Base-by-base conservation (phyloP, 352 stramenopile species). In the Pythium sukuiense region DNA sequence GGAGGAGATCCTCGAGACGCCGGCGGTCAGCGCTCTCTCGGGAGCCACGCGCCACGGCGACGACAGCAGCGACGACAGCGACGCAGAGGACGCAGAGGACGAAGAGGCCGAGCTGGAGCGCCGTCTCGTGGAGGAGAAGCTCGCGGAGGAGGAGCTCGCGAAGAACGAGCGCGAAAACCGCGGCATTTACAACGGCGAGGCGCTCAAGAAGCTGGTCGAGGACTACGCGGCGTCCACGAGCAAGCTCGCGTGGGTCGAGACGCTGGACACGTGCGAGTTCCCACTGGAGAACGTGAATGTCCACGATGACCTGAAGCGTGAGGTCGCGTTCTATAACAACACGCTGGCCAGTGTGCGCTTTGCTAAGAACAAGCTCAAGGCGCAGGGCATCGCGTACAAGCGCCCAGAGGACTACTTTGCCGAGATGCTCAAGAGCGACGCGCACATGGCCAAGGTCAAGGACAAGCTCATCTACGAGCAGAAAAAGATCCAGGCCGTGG, bases 401-500 rank as follows among this genome's bases (percentile, higher is more conserved):
- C 85, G 97, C 4, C 97, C 97, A 0, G 80, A 90, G 26, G 97
- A 99, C 74, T 99, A 99, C 82, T 99, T 99, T 86, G 97, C 96
- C 30, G 97, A 99, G 79, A 99, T 99, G 97, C 87, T 99, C 69
- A 99, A 99, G 82, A 98, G 85, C 52, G 97, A 99, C 74, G 76
- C 81, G 59, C 93, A 98, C 79, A 98, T 98, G 93, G 86, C 81
- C 50, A 93, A 96, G 76, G 89, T 98, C 65, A 99, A 99, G 85
- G 97, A 99, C 77, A 97, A 98, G 74, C 88, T 99, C 55, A 98
- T 99, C 57, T 99, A 99, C 75, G 97, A 99, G 77, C 95, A 98
- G 76, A 98, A 99, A 84, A 99, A 99, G 84, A 99, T 99, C 69
- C 90, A 98, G 50, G 97, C 97, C 24, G 97, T 99, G 45, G 92